A percentile compares a stretch with the other conserved stretches of the same genome.
Evolutionary conservation across 1,284 basidiomycete genomes (phyloP).

Genomic region (Hymenochaete sp.): DNA sequence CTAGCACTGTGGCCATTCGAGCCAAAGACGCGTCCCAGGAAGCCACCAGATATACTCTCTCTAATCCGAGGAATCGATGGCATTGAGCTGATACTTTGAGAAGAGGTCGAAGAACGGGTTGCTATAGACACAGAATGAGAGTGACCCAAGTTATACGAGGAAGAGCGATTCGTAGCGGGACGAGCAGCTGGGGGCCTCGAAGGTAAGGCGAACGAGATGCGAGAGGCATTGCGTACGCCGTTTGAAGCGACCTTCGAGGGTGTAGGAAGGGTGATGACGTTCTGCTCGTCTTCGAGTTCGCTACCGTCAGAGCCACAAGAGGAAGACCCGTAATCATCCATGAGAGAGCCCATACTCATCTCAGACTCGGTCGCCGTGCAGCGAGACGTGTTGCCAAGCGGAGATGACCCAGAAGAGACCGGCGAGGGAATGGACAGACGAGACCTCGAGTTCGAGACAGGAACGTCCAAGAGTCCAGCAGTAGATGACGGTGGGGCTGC

Average conservation of each 20-base stretch:
- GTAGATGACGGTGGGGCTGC: constrained; percentile 11
- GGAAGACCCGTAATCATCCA: constrained; percentile 56
- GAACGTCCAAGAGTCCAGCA: constrained; percentile 38
- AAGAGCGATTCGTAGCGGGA: neutral
- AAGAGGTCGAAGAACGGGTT: constrained; percentile 22
- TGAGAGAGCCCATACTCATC: constrained; percentile 53
- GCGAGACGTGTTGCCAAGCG: constrained; percentile 8
- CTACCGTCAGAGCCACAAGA: constrained; percentile 38
- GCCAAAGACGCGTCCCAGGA: constrained; percentile 61
- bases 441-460: constrained; percentile 27
- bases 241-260: constrained; percentile 1
- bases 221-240: constrained; percentile 4
- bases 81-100: constrained; percentile 34
- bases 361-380: constrained; percentile 31
- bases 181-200: constrained; percentile 2
- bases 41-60: constrained; percentile 33
- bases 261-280: constrained; percentile 22
- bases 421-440: constrained; percentile 20
- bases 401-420: constrained; percentile 8
- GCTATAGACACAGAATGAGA: constrained; percentile 13
- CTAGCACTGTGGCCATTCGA: constrained; percentile 35
- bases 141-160: constrained; percentile 9
- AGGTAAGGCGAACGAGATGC: constrained; percentile 11
- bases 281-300: constrained; percentile 39
- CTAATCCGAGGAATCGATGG: constrained; percentile 29